A percentile compares a stretch with the other conserved stretches of the same genome.
Conservation (phyloP, 108 stramenopile species). For the Nitzschia sp. region DNA sequence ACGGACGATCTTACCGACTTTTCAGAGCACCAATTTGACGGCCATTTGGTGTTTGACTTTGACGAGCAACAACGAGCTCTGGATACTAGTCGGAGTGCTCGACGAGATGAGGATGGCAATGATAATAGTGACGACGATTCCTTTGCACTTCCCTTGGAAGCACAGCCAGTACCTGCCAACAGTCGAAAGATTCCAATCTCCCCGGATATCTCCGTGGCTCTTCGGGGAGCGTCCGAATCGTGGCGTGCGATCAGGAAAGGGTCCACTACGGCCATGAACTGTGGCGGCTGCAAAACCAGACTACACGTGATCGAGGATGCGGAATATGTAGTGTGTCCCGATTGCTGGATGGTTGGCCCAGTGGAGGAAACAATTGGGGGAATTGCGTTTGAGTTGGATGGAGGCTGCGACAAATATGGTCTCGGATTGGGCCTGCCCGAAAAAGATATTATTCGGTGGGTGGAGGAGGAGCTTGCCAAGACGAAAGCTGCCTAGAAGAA, state of each 20-base stretch:
- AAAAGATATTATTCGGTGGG: conserved; percentile 9
- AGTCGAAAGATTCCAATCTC: not conserved
- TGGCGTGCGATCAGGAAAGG: conserved; percentile 8
- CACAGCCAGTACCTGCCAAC: not conserved
- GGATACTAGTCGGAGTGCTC: not conserved
- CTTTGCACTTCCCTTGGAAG: not conserved
- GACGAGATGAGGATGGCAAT: not conserved
- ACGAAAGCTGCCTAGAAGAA: not conserved
- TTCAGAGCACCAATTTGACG: conserved; percentile 2
- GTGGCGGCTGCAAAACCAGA: not conserved
- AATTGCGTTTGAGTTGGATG: conserved; percentile 2
- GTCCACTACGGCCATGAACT: not conserved
- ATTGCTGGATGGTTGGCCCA: conserved; percentile 10
- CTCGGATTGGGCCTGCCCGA: conserved; percentile 10
- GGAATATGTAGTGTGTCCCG: conserved; percentile 9
- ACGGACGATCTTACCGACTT: conserved; percentile 3
- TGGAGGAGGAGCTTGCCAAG: not conserved
- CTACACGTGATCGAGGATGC: conserved; percentile 16
- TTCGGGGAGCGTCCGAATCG: conserved; percentile 6
- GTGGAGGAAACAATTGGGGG: not conserved
- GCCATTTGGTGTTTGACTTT: conserved; percentile 7
- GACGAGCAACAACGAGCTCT: conserved; percentile 10
- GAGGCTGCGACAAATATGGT: conserved; percentile 1
- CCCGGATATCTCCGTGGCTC: not conserved
- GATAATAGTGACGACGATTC: not conserved